Evolutionary conservation across 345 rosid species (phyloP), one percentile per base, ranked within the genome.

Genomic region (Lepidium sativum): DNA sequence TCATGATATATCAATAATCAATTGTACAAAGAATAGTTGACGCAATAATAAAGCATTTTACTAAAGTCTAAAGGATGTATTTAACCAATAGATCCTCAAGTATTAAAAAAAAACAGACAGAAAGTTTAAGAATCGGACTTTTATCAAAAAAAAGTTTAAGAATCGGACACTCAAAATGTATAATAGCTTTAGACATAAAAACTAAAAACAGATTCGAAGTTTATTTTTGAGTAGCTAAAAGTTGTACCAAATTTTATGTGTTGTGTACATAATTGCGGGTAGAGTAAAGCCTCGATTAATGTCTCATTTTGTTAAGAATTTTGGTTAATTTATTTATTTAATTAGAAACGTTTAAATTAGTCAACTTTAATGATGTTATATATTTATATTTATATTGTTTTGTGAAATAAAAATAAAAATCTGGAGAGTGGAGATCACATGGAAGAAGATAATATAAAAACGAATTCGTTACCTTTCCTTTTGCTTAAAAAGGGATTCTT

Each of bases 391-490:
- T n/a, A n/a, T n/a, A n/a, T 23, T 23, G 25, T 2, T 20, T 23
- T 11, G 31, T 27, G 6, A 27, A 27, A 27, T 27, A 0, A 0
- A 2, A 40, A 29, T 1, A 38, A 25, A 33, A 42, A 43, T 4
- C 16, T 53, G 43, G 6, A 54, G 70, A 67, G 64, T 67, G 71
- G 71, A 67, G 64, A 57, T 67, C 64, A 67, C 71, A 69, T 39
- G 74, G 68, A 54, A 23, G 32, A 42, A 20, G 25, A 69, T 68
- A 49, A 50, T 35, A 51, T 32, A 68, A 57, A 58, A 61, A 33
- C 37, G 14, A 35, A 8, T 13, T 16, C 50, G 32, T 43, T 23
- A 67, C 42, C 68, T 53, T 60, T 69, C 54, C 68, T 60, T 27
- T 60, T 33, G 59, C 32, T 35, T 51, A 20, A 37, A 34, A 53